These are phyloP conservation scores for Xylaria sp. DNA, from an alignment of 2,329 filamentous ascomycete genomes.

Conservation along the genomic window DNA sequence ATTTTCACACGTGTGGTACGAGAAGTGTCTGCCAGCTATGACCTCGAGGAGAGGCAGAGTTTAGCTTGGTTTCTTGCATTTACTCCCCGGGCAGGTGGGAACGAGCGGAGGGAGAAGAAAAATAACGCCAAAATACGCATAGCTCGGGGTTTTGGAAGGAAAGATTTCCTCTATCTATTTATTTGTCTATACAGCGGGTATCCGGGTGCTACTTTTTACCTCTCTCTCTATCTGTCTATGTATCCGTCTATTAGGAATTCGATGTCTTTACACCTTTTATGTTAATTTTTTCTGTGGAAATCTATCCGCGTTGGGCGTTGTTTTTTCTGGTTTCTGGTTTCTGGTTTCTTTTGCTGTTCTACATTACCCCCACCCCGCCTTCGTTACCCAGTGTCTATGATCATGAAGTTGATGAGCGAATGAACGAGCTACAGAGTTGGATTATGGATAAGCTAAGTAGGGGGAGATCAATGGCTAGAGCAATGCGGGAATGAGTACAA, in stretches of 20 bases:
- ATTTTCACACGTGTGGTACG: slow-evolving; percentile 20
- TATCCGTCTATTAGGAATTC: not conserved
- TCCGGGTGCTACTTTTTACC: not conserved
- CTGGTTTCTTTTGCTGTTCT: not conserved
- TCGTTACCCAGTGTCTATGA: slow-evolving; percentile 11
- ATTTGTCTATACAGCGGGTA: slow-evolving; percentile 19
- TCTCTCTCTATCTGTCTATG: not conserved
- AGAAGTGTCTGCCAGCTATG: not conserved
- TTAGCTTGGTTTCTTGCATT: slow-evolving; percentile 28
- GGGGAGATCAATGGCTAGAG: not conserved
- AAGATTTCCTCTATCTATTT: slow-evolving; percentile 9
- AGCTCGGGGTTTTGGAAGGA: slow-evolving; percentile 27
- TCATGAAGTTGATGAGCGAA: slow-evolving; percentile 16
- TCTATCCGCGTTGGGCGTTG: not conserved
- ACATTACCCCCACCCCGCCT: not conserved
- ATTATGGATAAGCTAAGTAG: not conserved
- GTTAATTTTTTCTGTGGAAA: not conserved
- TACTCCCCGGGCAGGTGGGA: slow-evolving; percentile 5
- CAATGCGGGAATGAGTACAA: not conserved
- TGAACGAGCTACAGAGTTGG: not conserved
- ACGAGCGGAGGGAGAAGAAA: slow-evolving; percentile 13
- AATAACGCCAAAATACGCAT: slow-evolving; percentile 26
- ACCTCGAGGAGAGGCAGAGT: slow-evolving; percentile 9
- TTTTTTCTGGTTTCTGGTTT: not conserved
- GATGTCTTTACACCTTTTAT: not conserved